Base-by-base conservation (phyloP, 75 land plant species). In the Pseudotsuga menziesii region DNA sequence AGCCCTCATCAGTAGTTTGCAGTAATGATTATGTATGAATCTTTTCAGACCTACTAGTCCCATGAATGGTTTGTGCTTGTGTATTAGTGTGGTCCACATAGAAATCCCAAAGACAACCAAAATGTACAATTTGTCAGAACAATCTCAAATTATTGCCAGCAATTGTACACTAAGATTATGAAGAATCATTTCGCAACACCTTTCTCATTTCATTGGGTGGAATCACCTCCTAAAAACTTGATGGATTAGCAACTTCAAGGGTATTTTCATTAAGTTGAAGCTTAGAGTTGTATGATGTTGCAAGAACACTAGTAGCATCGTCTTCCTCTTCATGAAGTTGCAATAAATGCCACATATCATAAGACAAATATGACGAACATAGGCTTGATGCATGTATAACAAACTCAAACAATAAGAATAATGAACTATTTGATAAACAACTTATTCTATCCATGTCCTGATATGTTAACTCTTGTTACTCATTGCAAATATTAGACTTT, bases 241-340 rank as follows among this genome's bases (percentile, higher is more conserved):
- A 20, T 15, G 71, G 29, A 35, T 36, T 57, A 23, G 26, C 83
- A 58, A 66, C 76, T 52, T 74, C 79, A 59, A 77, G 48, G 14
- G 15, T 72, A 56, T 81, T 76, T 41, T 39, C 77, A 79, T 80
- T 27, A 14, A 55, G 76, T 29, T 88, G 88, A 56, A 67, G 73
- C 78, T 90, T 90, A 22, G 86, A 86, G 58, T 71, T 69, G 35
- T 0, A 14, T 26, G 75, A 35, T 73, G 35, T 35, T 27, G 57
- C 75, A 54, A 73, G 75, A 73, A 73, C 32, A 80, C 98, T 94
- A 23, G 89, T 92, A 11, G 98, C 98, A 77, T 95, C 98, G 84
- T 95, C 98, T 56, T 92, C 95, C 85, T 92, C 98, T 72, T 95
- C 95, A 73, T 83, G 80, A 62, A 92, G 88, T 77, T 91, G 95